Evolutionary conservation across 352 stramenopile genomes (phyloP).

Genomic region (Globisporangium orthogonon): DNA sequence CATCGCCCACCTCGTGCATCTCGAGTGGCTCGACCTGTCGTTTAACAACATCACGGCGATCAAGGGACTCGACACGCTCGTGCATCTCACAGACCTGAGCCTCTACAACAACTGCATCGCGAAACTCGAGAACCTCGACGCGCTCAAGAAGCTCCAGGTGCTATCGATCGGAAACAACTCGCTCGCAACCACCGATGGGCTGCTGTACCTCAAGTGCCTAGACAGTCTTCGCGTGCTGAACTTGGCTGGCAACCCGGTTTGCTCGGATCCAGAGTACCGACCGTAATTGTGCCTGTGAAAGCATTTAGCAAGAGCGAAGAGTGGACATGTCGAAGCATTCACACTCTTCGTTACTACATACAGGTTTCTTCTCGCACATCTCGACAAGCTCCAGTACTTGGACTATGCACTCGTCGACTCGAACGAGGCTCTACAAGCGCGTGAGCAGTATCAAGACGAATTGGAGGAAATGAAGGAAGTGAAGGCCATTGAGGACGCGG

Average conservation of each 20-base stretch:
- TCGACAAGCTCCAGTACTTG: constrained; percentile 91
- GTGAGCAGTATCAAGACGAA: constrained; percentile 90
- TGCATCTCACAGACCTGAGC: constrained; percentile 87
- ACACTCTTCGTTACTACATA: constrained; percentile 13
- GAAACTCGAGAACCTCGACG: constrained; percentile 89
- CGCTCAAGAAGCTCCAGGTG: constrained; percentile 87
- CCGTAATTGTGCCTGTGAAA: constrained; percentile 24
- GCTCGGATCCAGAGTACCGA: constrained; percentile 88
- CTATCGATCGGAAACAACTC: constrained; percentile 91
- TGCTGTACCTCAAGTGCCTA: constrained; percentile 79
- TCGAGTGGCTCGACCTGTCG: constrained; percentile 92
- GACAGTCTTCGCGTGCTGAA: constrained; percentile 89
- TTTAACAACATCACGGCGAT: constrained; percentile 94
- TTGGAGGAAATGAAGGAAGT: constrained; percentile 79
- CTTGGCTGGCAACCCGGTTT: constrained; percentile 90
- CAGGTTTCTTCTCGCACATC: constrained; percentile 83
- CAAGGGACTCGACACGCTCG: constrained; percentile 88
- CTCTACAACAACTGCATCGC: constrained; percentile 93
- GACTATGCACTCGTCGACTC: constrained; percentile 89
- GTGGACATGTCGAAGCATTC: too few species aligned
- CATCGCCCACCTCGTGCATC: constrained; percentile 75
- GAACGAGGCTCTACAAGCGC: constrained; percentile 65
- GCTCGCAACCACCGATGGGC: constrained; percentile 62
- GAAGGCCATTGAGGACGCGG: constrained; percentile 81
- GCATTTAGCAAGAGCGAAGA: not conserved